Conservation (phyloP, 768 basidiomycete genomes). For the Lepiota subincarnata region DNA sequence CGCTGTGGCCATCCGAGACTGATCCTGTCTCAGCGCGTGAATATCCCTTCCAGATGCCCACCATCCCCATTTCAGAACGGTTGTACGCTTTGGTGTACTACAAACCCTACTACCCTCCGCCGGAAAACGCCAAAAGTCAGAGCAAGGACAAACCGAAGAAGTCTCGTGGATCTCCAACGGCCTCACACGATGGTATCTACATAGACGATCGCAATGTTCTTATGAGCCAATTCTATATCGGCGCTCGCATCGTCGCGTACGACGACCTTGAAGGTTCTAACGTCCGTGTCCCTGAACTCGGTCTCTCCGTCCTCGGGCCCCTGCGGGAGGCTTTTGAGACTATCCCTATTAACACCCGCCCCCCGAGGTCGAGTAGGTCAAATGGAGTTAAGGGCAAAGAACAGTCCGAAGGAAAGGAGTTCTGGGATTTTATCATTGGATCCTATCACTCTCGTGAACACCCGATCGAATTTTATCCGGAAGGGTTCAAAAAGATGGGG, state of each 20-base stretch:
- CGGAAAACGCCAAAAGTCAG: conserved; percentile 24
- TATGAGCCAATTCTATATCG: conserved; percentile 65
- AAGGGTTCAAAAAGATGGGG: conserved; percentile 75
- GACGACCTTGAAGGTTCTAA: conserved; percentile 70
- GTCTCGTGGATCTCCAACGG: conserved; percentile 34
- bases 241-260: conserved; percentile 69
- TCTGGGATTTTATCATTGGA: conserved; percentile 48
- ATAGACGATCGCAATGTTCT: conserved; percentile 42
- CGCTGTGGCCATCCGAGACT: conserved; percentile 78
- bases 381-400: conserved; percentile 17
- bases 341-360: conserved; percentile 29
- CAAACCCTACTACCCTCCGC: conserved; percentile 30
- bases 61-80: conserved; percentile 47
- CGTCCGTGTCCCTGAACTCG: conserved; percentile 68
- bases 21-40: conserved; percentile 38
- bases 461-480: conserved; percentile 76
- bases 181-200: conserved; percentile 29
- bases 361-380: neutral
- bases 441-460: conserved; percentile 56
- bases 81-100: conserved; percentile 81
- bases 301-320: conserved; percentile 62
- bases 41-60: conserved; percentile 28
- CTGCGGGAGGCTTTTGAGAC: conserved; percentile 49
- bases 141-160: conserved; percentile 39
- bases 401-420: neutral